Percentiles rank a stretch among this genome's conserved stretches.
phyloP scores from a whole-genome alignment of 2,329 filamentous ascomycete genomes.

The Fusarium miscanthi region DNA sequence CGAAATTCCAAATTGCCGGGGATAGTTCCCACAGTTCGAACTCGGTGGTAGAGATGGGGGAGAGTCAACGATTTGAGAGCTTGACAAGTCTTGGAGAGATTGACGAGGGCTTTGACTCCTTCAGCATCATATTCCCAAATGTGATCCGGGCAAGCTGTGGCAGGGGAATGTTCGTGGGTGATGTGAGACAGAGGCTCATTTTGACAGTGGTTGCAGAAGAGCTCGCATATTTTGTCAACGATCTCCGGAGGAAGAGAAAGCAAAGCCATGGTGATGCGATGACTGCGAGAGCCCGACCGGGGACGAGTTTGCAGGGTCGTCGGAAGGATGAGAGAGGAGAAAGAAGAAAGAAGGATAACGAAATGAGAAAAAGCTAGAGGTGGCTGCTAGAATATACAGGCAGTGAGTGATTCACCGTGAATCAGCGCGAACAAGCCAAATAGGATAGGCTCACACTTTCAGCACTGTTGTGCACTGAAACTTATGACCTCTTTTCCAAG shows the following conservation, averaged over 20 bases:
- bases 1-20: not conserved
- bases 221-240: accelerated
- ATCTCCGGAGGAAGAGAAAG: not conserved
- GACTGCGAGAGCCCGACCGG: accelerated
- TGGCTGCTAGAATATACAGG: no score
- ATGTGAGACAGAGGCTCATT: accelerated
- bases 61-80: not conserved
- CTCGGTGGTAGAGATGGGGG: not conserved
- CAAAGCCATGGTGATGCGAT: not conserved
- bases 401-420: no score
- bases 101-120: not conserved
- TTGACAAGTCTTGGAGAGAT: not conserved
- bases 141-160: not conserved
- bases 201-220: accelerated
- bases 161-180: accelerated
- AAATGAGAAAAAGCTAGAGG: not conserved
- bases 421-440: not conserved
- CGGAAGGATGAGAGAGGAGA: not conserved
- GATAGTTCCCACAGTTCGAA: not conserved
- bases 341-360: not conserved
- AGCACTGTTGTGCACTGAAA: not conserved
- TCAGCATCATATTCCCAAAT: not conserved
- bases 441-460: not conserved
- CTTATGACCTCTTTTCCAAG: no score
- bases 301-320: not conserved